These are phyloP conservation scores for Carex kokanica DNA, from an alignment of 176 grass and related monocot species.

Conservation along the genomic window DNA sequence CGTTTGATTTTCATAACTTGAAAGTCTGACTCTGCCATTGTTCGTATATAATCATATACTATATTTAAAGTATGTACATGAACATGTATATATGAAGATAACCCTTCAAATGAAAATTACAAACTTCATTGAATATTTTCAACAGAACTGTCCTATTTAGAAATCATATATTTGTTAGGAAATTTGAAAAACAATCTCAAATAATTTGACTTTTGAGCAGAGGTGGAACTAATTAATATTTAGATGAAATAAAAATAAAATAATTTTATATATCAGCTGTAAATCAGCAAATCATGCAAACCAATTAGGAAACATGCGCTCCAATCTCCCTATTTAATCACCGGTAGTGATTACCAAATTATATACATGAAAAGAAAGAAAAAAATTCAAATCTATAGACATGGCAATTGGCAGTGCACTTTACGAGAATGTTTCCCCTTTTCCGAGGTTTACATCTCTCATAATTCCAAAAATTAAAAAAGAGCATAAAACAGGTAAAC, in stretches of 20 bases:
- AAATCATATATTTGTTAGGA: too few species aligned
- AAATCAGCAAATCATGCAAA: slow-evolving; percentile 6
- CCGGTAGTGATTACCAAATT: slow-evolving; percentile 19
- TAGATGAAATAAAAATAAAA: not conserved
- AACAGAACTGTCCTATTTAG: too few species aligned
- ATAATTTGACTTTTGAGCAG: too few species aligned
- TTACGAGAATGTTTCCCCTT: slow-evolving; percentile 11
- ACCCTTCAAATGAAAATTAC: not conserved
- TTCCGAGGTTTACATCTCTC: slow-evolving; percentile 6
- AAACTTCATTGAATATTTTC: too few species aligned
- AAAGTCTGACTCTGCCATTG: too few species aligned
- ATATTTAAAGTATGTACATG: too few species aligned
- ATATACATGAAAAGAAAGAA: slow-evolving; percentile 5
- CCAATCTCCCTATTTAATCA: not conserved
- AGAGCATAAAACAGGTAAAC: not conserved
- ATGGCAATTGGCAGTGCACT: slow-evolving; percentile 2
- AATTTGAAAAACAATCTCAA: too few species aligned
- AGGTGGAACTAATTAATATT: not conserved
- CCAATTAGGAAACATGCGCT: slow-evolving; percentile 10
- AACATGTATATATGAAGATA: not conserved
- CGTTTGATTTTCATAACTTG: too few species aligned
- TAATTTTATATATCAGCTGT: not conserved
- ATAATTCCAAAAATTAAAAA: slow-evolving; percentile 1
- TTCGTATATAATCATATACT: too few species aligned
- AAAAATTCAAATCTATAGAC: slow-evolving; percentile 10